phyloP scores from a whole-genome alignment of 169 alveolate genomes.

The Eimeria necatrix region DNA sequence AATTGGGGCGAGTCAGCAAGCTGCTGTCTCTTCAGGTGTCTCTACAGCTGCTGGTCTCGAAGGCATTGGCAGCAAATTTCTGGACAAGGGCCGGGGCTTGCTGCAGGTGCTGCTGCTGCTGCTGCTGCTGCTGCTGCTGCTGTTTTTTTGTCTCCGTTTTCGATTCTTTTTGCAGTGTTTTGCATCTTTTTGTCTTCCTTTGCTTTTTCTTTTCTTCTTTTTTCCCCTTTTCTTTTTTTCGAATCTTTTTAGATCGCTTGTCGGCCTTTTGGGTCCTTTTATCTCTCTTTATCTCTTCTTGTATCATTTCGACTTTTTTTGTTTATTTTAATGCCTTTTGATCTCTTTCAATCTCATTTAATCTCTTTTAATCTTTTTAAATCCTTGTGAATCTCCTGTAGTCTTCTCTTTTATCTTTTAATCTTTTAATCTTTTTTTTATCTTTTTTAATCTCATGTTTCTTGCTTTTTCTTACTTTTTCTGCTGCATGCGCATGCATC shows the following conservation, averaged over 20 bases:
- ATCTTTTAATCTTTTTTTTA: too few species aligned
- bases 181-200: neutral
- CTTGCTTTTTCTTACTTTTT: too few species aligned
- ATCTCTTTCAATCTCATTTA: neutral
- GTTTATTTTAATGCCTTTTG: neutral
- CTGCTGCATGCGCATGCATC: too few species aligned
- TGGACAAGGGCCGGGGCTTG: constrained; percentile 71
- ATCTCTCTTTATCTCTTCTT: neutral
- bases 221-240: neutral
- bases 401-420: too few species aligned
- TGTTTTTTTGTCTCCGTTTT: neutral
- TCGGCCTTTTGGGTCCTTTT: neutral
- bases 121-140: neutral
- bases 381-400: too few species aligned
- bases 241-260: neutral
- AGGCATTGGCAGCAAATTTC: constrained; percentile 15
- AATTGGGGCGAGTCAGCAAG: too few species aligned
- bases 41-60: constrained; percentile 27
- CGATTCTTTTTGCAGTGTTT: too few species aligned
- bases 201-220: neutral
- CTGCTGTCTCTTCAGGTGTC: neutral
- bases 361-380: too few species aligned
- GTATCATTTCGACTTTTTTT: neutral
- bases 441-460: too few species aligned
- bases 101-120: constrained; percentile 7